These are phyloP conservation scores for Ogataea ramenticola DNA, from an alignment of 805 yeast genomes.

Conservation along the genomic window DNA sequence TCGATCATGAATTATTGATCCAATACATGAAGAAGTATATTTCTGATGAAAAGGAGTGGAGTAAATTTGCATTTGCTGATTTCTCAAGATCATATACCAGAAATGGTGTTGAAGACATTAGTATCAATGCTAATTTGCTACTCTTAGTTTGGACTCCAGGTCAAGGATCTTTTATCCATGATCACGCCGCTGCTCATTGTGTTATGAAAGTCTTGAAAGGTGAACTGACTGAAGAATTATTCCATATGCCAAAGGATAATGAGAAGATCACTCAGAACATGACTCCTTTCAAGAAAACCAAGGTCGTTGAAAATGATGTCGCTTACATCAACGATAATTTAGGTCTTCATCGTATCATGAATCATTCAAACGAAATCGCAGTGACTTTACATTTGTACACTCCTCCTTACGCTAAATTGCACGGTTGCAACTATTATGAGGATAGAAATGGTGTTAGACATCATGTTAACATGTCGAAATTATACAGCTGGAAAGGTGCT, in stretches of 20 bases:
- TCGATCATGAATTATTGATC: conserved; percentile 42
- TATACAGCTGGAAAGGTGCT: conserved; percentile 56
- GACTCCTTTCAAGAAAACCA: conserved; percentile 19
- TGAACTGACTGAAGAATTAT: conserved; percentile 46
- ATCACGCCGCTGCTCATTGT: conserved; percentile 73
- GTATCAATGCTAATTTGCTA: conserved; percentile 61
- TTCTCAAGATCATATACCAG: conserved; percentile 45
- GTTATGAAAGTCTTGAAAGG: conserved; percentile 65
- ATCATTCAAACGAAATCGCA: conserved; percentile 38
- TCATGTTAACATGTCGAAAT: conserved; percentile 50
- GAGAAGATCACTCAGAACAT: conserved; percentile 4
- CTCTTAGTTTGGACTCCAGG: conserved; percentile 69
- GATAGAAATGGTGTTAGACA: conserved; percentile 40
- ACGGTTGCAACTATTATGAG: conserved; percentile 47
- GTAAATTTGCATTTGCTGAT: conserved; percentile 48
- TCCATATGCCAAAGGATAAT: conserved; percentile 37
- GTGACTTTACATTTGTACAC: conserved; percentile 68
- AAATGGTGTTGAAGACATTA: conserved; percentile 70
- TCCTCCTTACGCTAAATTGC: conserved; percentile 65
- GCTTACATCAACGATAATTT: conserved; percentile 60
- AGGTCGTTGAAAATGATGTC: conserved; percentile 35
- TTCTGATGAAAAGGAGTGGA: conserved; percentile 50
- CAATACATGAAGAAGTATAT: conserved; percentile 39
- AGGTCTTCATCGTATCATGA: conserved; percentile 60
- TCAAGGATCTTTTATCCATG: conserved; percentile 57